These are phyloP conservation scores for Microstegium vimineum DNA, from an alignment of 176 grass and related monocot genomes.

Conservation along the genomic window DNA sequence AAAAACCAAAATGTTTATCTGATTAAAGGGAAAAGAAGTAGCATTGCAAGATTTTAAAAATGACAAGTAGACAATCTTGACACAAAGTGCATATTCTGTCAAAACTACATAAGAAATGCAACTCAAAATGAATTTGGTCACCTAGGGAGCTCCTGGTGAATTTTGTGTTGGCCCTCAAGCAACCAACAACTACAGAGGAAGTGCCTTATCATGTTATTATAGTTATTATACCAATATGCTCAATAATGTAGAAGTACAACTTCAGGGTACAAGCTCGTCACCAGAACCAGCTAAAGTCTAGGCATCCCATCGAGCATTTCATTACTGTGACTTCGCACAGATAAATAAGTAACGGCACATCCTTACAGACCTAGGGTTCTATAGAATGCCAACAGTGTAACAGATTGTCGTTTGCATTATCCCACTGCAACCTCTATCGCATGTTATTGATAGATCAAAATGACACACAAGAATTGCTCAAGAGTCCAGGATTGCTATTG, in stretches of 20 bases:
- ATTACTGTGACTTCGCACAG: not conserved
- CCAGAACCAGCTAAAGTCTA: constrained; percentile 1
- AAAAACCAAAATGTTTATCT: not conserved
- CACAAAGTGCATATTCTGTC: not conserved
- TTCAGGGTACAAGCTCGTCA: not conserved
- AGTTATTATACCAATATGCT: not conserved
- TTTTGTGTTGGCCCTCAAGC: not conserved
- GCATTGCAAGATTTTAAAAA: not conserved
- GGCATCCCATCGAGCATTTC: not conserved
- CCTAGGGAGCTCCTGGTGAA: not conserved
- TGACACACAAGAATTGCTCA: constrained; percentile 1
- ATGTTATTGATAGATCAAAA: constrained; percentile 20
- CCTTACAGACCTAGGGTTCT: not conserved
- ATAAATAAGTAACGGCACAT: constrained; percentile 1
- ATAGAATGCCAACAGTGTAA: not conserved
- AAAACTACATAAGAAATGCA: not conserved
- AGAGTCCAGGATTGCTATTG: not conserved
- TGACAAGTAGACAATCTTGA: not conserved
- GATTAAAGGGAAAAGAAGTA: not conserved
- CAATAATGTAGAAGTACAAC: not conserved
- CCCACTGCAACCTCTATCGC: not conserved
- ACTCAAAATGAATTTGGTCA: not conserved
- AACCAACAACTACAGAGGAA: not conserved
- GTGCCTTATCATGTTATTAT: not conserved
- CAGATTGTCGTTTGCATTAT: not conserved